These are phyloP conservation scores for Testicularia cyperi DNA, from an alignment of 1,284 basidiomycete species.

Conservation along the genomic window DNA sequence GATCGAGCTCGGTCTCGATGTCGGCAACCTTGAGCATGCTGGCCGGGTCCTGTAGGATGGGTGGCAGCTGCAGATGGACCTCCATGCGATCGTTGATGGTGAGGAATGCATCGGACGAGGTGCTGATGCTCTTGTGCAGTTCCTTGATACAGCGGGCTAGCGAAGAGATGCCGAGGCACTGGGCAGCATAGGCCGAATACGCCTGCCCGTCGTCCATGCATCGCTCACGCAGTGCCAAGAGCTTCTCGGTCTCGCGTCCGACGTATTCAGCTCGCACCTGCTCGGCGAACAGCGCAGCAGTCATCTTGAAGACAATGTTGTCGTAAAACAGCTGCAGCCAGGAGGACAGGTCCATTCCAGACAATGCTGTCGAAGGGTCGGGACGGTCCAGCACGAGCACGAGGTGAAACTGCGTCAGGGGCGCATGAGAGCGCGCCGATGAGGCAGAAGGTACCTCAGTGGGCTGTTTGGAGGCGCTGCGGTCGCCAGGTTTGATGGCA, in stretches of 20 bases:
- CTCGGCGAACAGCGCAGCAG: conserved; percentile 54
- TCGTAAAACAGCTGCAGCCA: conserved; percentile 56
- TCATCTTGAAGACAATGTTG: conserved; percentile 58
- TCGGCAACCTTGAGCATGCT: conserved; percentile 38
- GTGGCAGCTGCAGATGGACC: conserved; percentile 54
- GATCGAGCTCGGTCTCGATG: conserved; percentile 51
- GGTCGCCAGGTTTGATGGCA: not conserved
- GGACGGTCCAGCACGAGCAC: conserved; percentile 56
- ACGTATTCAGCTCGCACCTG: conserved; percentile 46
- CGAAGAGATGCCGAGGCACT: conserved; percentile 44
- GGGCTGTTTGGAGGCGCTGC: not conserved
- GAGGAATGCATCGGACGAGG: conserved; percentile 42
- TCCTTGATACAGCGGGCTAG: conserved; percentile 45
- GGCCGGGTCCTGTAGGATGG: conserved; percentile 42
- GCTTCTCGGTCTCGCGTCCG: conserved; percentile 36
- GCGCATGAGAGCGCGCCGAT: conserved; percentile 3
- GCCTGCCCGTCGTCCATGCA: conserved; percentile 46
- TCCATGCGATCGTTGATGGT: conserved; percentile 52
- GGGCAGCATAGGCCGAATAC: conserved; percentile 35
- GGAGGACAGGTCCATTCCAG: conserved; percentile 38
- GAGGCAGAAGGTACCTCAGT: conserved; percentile 3
- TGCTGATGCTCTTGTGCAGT: conserved; percentile 46
- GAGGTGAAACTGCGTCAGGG: conserved; percentile 51
- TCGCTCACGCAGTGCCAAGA: conserved; percentile 44
- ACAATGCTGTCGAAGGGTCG: conserved; percentile 41